Evolutionary conservation across 306 rosid genomes (phyloP).

Genomic region (Datisca glomerata): DNA sequence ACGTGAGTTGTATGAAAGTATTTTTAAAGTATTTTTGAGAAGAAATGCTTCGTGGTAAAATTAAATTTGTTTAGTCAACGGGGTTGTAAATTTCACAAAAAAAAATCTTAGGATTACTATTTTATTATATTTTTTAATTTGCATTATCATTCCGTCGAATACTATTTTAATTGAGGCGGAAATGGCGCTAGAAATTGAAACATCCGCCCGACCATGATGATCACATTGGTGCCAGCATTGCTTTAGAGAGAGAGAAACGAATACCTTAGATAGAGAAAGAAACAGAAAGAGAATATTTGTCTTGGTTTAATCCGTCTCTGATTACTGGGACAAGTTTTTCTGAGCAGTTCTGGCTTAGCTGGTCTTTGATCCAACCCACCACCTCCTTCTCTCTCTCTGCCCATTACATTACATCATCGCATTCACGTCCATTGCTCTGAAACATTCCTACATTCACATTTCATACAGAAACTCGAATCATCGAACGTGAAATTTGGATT

Average conservation of each 20-base stretch:
- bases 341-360: slow-evolving; percentile 28
- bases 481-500: slow-evolving; percentile 12
- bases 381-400: slow-evolving; percentile 10
- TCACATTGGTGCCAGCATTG: slow-evolving; percentile 34
- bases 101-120: too few relatives aligned
- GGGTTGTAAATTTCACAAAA: too few relatives aligned
- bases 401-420: slow-evolving; percentile 13
- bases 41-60: too few relatives aligned
- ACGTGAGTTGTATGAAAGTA: too few relatives aligned
- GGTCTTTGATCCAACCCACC: slow-evolving; percentile 17
- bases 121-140: neutral
- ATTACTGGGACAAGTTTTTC: slow-evolving; percentile 2
- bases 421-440: slow-evolving; percentile 6
- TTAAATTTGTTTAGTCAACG: too few relatives aligned
- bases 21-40: too few relatives aligned
- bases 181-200: slow-evolving; percentile 43
- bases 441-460: slow-evolving; percentile 1
- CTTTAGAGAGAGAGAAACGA: slow-evolving; percentile 6
- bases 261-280: slow-evolving; percentile 1
- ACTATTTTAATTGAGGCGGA: slow-evolving; percentile 23
- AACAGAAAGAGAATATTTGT: slow-evolving; percentile 22
- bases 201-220: slow-evolving; percentile 37
- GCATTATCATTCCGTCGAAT: neutral
- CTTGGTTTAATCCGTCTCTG: slow-evolving; percentile 35
- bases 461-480: slow-evolving; percentile 1